A percentile compares a stretch with the other conserved stretches of the same genome.
These are phyloP conservation scores for Cyclotella sp. DNA, from an alignment of 108 stramenopile species.

Conservation along the genomic window DNA sequence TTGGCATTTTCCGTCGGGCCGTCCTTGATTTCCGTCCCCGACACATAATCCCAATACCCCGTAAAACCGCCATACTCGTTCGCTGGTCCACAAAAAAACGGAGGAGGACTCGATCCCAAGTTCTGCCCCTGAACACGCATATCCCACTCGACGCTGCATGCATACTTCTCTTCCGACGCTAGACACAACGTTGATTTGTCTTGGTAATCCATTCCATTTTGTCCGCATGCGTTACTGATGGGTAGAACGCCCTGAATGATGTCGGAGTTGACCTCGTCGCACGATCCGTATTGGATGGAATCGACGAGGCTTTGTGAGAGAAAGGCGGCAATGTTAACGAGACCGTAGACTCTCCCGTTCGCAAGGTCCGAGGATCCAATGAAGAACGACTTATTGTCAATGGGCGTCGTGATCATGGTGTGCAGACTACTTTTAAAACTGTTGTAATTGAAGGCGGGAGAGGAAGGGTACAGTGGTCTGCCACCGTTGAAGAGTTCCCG, in stretches of 20 bases:
- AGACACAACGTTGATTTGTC: conserved; percentile 16
- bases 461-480: not conserved
- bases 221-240: conserved; percentile 40
- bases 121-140: conserved; percentile 21
- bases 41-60: conserved; percentile 29
- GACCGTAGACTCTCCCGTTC: conserved; percentile 32
- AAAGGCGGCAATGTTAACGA: conserved; percentile 48
- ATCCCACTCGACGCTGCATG: conserved; percentile 25
- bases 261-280: conserved; percentile 41
- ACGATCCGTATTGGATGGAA: conserved; percentile 35
- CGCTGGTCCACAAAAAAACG: conserved; percentile 38
- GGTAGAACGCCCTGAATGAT: conserved; percentile 23
- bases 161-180: conserved; percentile 18
- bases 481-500: conserved; percentile 31
- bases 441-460: conserved; percentile 17
- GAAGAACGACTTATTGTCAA: conserved; percentile 23
- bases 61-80: conserved; percentile 24
- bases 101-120: not conserved
- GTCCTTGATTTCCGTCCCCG: conserved; percentile 12
- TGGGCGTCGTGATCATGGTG: conserved; percentile 33
- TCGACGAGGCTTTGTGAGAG: conserved; percentile 33
- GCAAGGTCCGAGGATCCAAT: conserved; percentile 19
- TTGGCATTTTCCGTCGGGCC: conserved; percentile 12
- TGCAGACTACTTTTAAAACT: conserved; percentile 35
- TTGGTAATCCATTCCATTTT: conserved; percentile 36